Percentiles rank a stretch among this genome's conserved stretches.
Evolutionary conservation across 805 yeast genomes (phyloP).

Genomic region (Wickerhamiella qilinensis): DNA sequence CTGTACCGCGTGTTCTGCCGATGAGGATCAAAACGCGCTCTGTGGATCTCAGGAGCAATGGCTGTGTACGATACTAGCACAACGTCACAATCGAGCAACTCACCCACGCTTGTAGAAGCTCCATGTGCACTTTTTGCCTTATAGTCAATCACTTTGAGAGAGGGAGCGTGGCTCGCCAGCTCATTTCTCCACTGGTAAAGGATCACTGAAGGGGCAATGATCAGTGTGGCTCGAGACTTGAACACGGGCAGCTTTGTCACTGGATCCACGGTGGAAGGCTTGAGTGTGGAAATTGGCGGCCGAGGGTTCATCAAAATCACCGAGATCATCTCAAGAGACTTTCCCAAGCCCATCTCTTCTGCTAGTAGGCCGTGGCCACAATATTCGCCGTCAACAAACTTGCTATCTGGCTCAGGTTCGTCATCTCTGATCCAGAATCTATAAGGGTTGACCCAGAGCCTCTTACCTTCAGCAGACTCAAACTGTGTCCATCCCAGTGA

Average conservation of each 20-base stretch:
- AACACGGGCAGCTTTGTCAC: slow-evolving; percentile 30
- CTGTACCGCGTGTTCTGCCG: slow-evolving; percentile 22
- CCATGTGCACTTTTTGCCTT: slow-evolving; percentile 32
- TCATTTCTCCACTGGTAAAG: slow-evolving; percentile 78
- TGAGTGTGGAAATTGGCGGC: slow-evolving; percentile 11
- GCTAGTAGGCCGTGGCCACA: slow-evolving; percentile 55
- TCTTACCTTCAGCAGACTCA: slow-evolving; percentile 6
- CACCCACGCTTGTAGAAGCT: slow-evolving; percentile 28
- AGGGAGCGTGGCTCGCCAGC: slow-evolving; percentile 41
- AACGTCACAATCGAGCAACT: slow-evolving; percentile 48
- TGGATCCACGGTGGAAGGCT: slow-evolving; percentile 15
- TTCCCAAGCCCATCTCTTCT: slow-evolving; percentile 97
- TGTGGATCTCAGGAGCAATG: slow-evolving; percentile 59
- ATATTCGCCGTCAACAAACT: slow-evolving; percentile 5
- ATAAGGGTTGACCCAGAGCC: slow-evolving; percentile 18
- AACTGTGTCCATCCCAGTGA: slow-evolving; percentile 16
- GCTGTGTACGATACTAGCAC: slow-evolving; percentile 65
- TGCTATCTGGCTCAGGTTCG: slow-evolving; percentile 3
- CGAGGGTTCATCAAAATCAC: slow-evolving; percentile 48
- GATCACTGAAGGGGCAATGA: slow-evolving; percentile 77
- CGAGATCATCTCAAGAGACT: slow-evolving; percentile 72
- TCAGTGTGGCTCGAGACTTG: slow-evolving; percentile 54
- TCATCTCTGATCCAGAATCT: slow-evolving; percentile 3
- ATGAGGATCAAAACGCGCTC: slow-evolving; percentile 56
- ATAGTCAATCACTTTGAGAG: slow-evolving; percentile 45